A percentile compares a stretch with the other conserved stretches of the same genome.
phyloP scores from a whole-genome alignment of 2,329 filamentous ascomycete genomes.

The Cladosporium sp. region DNA sequence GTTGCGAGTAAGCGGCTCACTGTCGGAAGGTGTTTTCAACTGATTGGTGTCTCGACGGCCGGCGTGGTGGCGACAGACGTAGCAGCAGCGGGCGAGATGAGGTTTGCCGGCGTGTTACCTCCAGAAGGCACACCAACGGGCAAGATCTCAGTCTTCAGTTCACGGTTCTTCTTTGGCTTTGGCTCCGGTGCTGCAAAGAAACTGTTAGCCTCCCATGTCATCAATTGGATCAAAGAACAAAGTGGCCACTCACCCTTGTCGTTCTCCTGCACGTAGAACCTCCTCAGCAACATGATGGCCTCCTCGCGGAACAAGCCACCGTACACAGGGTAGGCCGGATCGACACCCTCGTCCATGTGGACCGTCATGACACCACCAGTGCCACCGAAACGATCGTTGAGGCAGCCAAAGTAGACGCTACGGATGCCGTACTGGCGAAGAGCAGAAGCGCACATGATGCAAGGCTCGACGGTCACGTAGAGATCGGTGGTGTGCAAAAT shows the following conservation, averaged over 20 bases:
- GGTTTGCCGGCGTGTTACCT: conserved; percentile 1
- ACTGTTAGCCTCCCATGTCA: background rate
- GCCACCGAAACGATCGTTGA: conserved; percentile 95
- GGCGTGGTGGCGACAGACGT: background rate
- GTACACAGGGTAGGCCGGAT: conserved; percentile 74
- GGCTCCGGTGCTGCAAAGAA: conserved; percentile 53
- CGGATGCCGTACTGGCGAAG: conserved; percentile 83
- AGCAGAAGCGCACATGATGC: conserved; percentile 96
- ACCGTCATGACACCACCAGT: conserved; percentile 90
- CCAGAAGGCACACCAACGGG: conserved; percentile 35
- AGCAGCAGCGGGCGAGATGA: background rate
- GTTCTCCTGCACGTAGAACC: conserved; percentile 98
- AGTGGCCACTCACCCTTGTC: conserved; percentile 63
- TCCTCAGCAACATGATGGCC: conserved; percentile 83
- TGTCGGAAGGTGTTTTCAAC: background rate
- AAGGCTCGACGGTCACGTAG: conserved; percentile 97
- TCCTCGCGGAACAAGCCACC: conserved; percentile 88
- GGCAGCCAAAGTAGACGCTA: conserved; percentile 89
- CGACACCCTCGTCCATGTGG: conserved; percentile 70
- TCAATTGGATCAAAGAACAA: background rate
- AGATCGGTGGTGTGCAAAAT: conserved; percentile 72
- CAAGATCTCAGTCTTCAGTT: conserved; percentile 57
- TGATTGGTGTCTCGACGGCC: background rate
- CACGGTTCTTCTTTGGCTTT: conserved; percentile 59
- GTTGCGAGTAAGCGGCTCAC: no score